Evolutionary conservation across 2,329 filamentous ascomycete species (phyloP), one percentile per base, ranked within the genome.

Genomic region (Colletotrichum plurivorum): DNA sequence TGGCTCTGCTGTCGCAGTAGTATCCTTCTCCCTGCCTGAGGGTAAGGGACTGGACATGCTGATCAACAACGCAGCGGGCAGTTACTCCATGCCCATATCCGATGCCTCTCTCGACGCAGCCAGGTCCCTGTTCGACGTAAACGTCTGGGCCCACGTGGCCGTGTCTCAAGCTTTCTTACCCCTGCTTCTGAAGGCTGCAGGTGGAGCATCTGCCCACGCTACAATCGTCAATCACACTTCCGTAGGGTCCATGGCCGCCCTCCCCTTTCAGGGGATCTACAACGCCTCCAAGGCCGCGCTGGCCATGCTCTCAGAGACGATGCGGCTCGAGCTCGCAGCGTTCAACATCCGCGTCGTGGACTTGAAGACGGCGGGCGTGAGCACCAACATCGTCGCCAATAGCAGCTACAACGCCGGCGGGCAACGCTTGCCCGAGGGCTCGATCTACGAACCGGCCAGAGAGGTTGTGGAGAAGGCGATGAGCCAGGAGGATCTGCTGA

Each of bases 11-110:
- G 70, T 69, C 13, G 62, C 63, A 12, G 39, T n/a, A 10, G 64
- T 74, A 4, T 52, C 55, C 25, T 20, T 43, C 8, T 55, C 57
- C 2, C n/a, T 56, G 5, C 45, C 20, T 4, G 13, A 20, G 3
- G 39, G 18, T 12, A 20, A 22, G 39, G 60, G 45, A 55, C 70
- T 79, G 3, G 75, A 79, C 31, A 63, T 77, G n/a, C 73, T 79
- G 18, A 71, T 79, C 27, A 79, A 79, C 46, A 79, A 79, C 70
- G 76, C 77, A 3, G 75, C 74, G 2, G 59, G 64, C n/a, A 73
- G 70, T 27, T 76, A 76, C 59, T 71, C 71, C 0, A 75, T 75
- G 73, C 76, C 78, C 12, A 71, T 75, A 12, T 64, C 78, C 3
- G 78, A 80, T 59, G 69, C 74, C 25, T 71, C 76, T 7, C 66